These are phyloP conservation scores for Lichenothelia convexa DNA, from an alignment of 495 filamentous ascomycete genomes.

Conservation along the genomic window DNA sequence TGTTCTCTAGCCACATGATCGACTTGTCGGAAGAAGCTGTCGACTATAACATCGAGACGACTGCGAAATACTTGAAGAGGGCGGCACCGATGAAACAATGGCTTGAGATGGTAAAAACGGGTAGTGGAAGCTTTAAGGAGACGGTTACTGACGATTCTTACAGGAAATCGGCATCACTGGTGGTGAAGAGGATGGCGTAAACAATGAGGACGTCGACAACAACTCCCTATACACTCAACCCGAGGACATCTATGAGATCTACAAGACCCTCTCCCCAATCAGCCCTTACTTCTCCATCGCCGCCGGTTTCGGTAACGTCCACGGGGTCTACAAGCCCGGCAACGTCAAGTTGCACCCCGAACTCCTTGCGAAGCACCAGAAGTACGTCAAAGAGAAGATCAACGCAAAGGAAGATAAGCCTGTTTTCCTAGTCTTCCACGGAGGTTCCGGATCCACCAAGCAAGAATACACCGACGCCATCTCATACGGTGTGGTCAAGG, in stretches of 20 bases:
- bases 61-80: conserved; percentile 76
- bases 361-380: conserved; percentile 86
- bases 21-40: conserved; percentile 81
- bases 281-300: conserved; percentile 94
- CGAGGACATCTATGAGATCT: conserved; percentile 20
- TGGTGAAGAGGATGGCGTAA: conserved; percentile 88
- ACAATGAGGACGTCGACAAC: conserved; percentile 85
- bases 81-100: conserved; percentile 92
- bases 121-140: neutral
- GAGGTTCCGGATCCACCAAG: conserved; percentile 79
- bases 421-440: conserved; percentile 98
- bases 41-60: conserved; percentile 78
- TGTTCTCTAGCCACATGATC: conserved; percentile 96
- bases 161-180: conserved; percentile 84
- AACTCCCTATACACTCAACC: conserved; percentile 93
- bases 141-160: too few species aligned
- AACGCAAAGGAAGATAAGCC: conserved; percentile 58
- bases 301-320: conserved; percentile 95
- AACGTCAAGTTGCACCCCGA: conserved; percentile 93
- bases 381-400: conserved; percentile 62
- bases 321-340: conserved; percentile 97
- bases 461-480: conserved; percentile 78
- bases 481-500: conserved; percentile 89
- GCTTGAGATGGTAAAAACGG: conserved; percentile 75
- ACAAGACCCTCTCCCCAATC: conserved; percentile 34